Conservation (phyloP, 768 basidiomycete species). For the Mycena maculata region DNA sequence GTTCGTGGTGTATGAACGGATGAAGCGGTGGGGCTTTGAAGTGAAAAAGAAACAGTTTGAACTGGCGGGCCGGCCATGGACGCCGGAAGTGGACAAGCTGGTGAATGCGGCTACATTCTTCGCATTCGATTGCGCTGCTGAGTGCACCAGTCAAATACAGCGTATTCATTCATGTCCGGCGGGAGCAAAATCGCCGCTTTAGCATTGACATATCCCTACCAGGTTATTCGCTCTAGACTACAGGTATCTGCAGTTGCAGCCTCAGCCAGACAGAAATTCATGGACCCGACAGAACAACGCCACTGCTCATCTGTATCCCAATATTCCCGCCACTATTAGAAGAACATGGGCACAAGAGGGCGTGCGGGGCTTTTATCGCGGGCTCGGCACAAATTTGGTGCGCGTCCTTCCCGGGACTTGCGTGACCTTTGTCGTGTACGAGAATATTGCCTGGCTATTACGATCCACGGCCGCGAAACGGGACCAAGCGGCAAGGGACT, state of each 20-base stretch:
- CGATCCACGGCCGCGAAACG: conserved; percentile 71
- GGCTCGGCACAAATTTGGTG: conserved; percentile 92
- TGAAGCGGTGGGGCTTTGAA: conserved; percentile 92
- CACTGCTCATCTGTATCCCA: conserved; percentile 76
- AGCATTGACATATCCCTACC: conserved; percentile 92
- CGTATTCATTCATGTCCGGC: conserved; percentile 94
- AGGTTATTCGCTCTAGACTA: conserved; percentile 93
- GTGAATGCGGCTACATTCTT: conserved; percentile 58
- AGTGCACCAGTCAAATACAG: conserved; percentile 78
- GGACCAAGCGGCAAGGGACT: conserved; percentile 40
- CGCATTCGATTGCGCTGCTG: conserved; percentile 5
- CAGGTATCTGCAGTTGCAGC: conserved; percentile 70
- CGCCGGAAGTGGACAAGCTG: conserved; percentile 83
- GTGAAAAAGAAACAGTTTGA: conserved; percentile 74
- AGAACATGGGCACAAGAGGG: conserved; percentile 89
- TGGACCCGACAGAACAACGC: conserved; percentile 67
- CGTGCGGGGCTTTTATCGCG: conserved; percentile 90
- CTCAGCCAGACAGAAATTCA: conserved; percentile 1
- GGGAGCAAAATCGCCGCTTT: conserved; percentile 90
- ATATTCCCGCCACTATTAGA: conserved; percentile 82
- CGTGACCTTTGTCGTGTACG: conserved; percentile 98
- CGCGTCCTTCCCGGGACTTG: conserved; percentile 97
- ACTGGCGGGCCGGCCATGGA: conserved; percentile 72
- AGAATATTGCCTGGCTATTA: conserved; percentile 88
- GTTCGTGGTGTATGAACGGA: conserved; percentile 95